A percentile compares a stretch with the other conserved stretches of the same genome.
Conservation (phyloP, 2,329 filamentous ascomycete genomes). For the Huntiella abstrusa region DNA sequence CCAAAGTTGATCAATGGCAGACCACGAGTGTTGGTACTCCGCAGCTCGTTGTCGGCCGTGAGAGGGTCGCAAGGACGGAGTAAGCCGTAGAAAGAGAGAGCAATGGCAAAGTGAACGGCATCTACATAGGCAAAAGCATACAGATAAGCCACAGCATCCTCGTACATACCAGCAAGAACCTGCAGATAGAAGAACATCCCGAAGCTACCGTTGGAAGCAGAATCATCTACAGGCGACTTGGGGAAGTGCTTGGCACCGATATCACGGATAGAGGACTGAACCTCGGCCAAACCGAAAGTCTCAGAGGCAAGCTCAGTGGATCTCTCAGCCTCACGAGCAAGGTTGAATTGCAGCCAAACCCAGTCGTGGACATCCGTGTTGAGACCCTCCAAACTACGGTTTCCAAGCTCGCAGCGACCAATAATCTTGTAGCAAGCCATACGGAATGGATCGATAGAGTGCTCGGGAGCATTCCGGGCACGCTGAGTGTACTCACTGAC, state of each 20-base stretch:
- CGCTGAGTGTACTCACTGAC: constrained; percentile 79
- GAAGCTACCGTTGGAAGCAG: constrained; percentile 42
- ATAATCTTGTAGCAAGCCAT: constrained; percentile 98
- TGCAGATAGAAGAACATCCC: constrained; percentile 90
- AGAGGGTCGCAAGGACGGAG: constrained; percentile 71
- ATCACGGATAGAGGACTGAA: constrained; percentile 66
- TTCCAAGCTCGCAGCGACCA: constrained; percentile 53
- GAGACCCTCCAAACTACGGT: constrained; percentile 43
- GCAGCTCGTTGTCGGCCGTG: constrained; percentile 50
- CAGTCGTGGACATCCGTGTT: constrained; percentile 50
- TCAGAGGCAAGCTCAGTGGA: constrained; percentile 46
- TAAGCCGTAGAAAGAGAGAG: constrained; percentile 73
- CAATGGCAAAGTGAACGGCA: constrained; percentile 86
- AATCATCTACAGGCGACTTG: constrained; percentile 56
- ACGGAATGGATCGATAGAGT: constrained; percentile 80
- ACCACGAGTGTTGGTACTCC: constrained; percentile 46
- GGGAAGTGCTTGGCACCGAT: constrained; percentile 85
- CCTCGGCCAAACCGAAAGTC: constrained; percentile 43
- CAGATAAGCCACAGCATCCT: constrained; percentile 78
- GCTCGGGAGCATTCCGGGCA: constrained; percentile 63
- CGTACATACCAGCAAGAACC: constrained; percentile 78
- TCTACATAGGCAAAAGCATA: constrained; percentile 85
- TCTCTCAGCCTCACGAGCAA: constrained; percentile 46
- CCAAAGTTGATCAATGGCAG: constrained; percentile 84
- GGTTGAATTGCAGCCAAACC: constrained; percentile 54